These are phyloP conservation scores for Cyclotella choctawhatcheeana DNA, from an alignment of 108 stramenopile genomes.

Conservation along the genomic window DNA sequence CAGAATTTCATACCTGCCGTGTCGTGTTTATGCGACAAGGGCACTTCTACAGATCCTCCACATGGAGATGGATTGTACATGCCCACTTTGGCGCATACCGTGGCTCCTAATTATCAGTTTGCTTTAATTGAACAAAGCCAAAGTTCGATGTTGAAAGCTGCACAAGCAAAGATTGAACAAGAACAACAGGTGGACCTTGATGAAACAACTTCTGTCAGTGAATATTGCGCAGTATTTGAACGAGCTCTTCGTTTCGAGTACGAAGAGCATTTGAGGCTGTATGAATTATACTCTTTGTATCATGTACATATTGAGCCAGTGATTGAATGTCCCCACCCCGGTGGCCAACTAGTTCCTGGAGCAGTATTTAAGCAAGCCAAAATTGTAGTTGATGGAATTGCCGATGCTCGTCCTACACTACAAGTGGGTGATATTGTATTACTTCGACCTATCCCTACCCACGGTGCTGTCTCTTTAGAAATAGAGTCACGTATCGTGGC, in stretches of 20 bases:
- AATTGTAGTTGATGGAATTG: slow-evolving; percentile 52
- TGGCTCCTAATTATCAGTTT: slow-evolving; percentile 39
- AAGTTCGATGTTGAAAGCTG: background rate
- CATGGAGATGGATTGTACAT: slow-evolving; percentile 13
- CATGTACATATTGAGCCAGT: slow-evolving; percentile 4
- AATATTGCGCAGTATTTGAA: slow-evolving; percentile 39
- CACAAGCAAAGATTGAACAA: background rate
- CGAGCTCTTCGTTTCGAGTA: slow-evolving; percentile 31
- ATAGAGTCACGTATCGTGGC: slow-evolving; percentile 35
- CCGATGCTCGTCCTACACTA: slow-evolving; percentile 66
- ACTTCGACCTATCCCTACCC: slow-evolving; percentile 50
- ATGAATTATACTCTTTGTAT: slow-evolving; percentile 44
- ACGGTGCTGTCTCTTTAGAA: slow-evolving; percentile 18
- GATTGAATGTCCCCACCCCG: background rate
- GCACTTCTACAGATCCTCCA: background rate
- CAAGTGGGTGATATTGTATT: slow-evolving; percentile 60
- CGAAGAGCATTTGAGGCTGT: slow-evolving; percentile 42
- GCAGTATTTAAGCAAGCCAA: slow-evolving; percentile 12
- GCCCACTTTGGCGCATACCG: slow-evolving; percentile 2
- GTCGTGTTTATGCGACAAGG: slow-evolving; percentile 16
- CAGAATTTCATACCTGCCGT: slow-evolving; percentile 42
- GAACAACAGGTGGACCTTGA: slow-evolving; percentile 36
- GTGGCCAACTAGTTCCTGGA: background rate
- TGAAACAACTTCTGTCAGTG: slow-evolving; percentile 32
- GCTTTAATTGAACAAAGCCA: slow-evolving; percentile 9